Evolutionary conservation across 176 grass and related monocot genomes (phyloP), one percentile per base, ranked within the genome.

Genomic region (Aegilops speltoides): DNA sequence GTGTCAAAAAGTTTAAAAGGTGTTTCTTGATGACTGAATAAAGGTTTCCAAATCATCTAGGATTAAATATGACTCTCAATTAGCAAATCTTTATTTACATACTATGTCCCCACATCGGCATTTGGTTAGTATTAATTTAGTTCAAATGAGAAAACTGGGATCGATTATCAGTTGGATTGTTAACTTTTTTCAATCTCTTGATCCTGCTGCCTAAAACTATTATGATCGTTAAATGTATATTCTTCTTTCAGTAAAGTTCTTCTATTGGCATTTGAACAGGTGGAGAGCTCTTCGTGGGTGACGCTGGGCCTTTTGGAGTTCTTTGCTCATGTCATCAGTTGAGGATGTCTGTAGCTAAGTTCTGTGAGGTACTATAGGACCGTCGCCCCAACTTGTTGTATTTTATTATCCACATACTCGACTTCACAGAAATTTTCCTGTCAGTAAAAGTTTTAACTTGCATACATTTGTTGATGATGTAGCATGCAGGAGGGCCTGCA

Each of bases 331-430:
- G 95, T 75, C 95, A 97, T 87, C 86, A 32, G 45, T 75, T 92
- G 64, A 90, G 83, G 85, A 94, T 97, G 95, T 97, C 95, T 54
- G 84, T 97, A 61, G 92, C 92, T 73, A 94, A 92, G 76, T 97
- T 97, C 88, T 97, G 95, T 43, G 92, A 97, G 95, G 95, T 97
- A 89, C 24, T 70, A 62, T 52, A 88, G 26, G 87, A 89, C 19
- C 26, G 8, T 11, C 31, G 28, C 71, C 67, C 63, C 79, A 29
- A 33, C 54, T 63, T 63, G 37, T 86, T 83, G 48, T 84, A 29
- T 67, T 85, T 62, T 28, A 34, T 71, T 81, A 16, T 14, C 4
- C 23, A 63, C 72, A 56, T 56, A 68, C 24, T 41, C 32, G 60
- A 13, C 19, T 68, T 79, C 43, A 38, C 17, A 41, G 37, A 45